Conservation (phyloP, 108 stramenopile species). For the Thalassiosira profunda region DNA sequence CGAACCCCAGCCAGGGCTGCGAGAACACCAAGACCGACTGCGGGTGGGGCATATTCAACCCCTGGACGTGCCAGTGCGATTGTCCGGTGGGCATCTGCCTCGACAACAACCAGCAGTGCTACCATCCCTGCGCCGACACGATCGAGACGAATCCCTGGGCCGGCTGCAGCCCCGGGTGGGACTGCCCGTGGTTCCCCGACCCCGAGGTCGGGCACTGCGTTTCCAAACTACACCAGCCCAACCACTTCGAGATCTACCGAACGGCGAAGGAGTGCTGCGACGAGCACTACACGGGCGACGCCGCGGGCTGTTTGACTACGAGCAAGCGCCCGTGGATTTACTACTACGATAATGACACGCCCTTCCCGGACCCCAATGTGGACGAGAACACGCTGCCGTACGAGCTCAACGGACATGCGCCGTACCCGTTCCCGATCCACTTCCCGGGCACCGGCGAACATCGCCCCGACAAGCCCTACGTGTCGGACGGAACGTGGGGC, state of each 20-base stretch:
- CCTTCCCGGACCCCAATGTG: too few relatives aligned
- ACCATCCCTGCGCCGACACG: background rate
- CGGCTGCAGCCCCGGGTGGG: conserved; percentile 17
- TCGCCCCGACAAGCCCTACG: conserved; percentile 5
- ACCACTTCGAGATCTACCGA: conserved; percentile 9
- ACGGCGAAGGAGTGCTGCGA: conserved; percentile 10
- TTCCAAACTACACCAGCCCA: background rate
- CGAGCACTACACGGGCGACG: background rate
- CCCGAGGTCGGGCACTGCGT: background rate
- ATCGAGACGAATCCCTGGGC: conserved; percentile 13
- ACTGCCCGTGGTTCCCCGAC: conserved; percentile 23
- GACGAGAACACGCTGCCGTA: too few relatives aligned
- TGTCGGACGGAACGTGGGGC: background rate
- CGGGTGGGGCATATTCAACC: conserved; percentile 19
- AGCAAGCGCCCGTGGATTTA: conserved; percentile 1
- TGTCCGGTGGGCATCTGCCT: conserved; percentile 11
- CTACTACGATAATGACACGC: too few relatives aligned
- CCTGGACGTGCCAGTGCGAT: conserved; percentile 28
- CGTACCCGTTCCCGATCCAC: conserved; percentile 3
- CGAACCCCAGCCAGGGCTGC: conserved; percentile 2
- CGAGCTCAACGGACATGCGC: too few relatives aligned
- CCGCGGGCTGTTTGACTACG: conserved; percentile 4
- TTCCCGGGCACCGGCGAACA: background rate
- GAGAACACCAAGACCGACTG: conserved; percentile 3
- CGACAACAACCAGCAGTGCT: conserved; percentile 9